phyloP scores from a whole-genome alignment of 345 rosid species.

The Camelina sativa region DNA sequence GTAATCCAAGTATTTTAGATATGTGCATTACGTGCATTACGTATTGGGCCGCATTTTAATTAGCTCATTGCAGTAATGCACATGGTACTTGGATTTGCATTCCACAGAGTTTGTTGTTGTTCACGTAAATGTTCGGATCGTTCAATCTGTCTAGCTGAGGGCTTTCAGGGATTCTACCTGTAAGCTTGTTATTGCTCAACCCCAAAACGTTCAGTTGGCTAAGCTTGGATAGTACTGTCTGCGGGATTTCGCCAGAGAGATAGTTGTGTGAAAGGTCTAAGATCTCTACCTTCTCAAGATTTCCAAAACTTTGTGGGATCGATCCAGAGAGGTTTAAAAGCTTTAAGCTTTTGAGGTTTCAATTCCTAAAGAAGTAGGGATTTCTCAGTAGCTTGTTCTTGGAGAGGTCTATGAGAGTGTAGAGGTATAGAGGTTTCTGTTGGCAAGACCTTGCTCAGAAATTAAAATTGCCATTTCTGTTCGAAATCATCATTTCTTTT shows the following conservation, averaged over 20 bases:
- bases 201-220: conserved; percentile 31
- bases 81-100: conserved; percentile 49
- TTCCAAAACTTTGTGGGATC: conserved; percentile 43
- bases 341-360: conserved; percentile 41
- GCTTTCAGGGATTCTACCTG: conserved; percentile 42
- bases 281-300: conserved; percentile 39
- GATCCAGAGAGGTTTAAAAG: conserved; percentile 46
- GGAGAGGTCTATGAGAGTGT: conserved; percentile 50
- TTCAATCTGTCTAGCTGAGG: conserved; percentile 48
- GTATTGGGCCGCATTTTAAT: no score
- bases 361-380: conserved; percentile 48
- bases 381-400: conserved; percentile 46
- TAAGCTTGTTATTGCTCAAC: conserved; percentile 51
- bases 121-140: conserved; percentile 46
- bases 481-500: no score
- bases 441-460: conserved; percentile 39
- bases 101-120: conserved; percentile 48
- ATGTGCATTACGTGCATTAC: no score
- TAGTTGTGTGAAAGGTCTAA: conserved; percentile 50
- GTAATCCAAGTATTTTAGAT: no score
- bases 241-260: conserved; percentile 45
- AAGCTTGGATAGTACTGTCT: conserved; percentile 35
- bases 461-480: no score
- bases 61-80: no score
- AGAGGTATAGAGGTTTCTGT: conserved; percentile 25